phyloP scores from a whole-genome alignment of 2,329 filamentous ascomycete species.

The Tolypocladium ovalisporum region DNA sequence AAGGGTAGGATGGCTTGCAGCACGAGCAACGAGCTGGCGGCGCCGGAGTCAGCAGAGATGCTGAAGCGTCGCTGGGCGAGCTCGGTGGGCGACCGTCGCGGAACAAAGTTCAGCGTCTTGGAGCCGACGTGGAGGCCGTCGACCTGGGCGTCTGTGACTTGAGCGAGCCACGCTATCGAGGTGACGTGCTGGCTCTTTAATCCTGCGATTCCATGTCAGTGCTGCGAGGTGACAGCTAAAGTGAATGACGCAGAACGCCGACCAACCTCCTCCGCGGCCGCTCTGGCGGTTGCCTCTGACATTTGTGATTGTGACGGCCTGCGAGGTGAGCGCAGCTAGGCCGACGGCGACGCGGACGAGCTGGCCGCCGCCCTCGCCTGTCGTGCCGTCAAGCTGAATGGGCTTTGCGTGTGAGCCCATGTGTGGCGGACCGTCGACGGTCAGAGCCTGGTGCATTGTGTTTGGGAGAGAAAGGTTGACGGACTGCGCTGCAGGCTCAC shows the following conservation, averaged over 20 bases:
- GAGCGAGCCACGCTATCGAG: slow-evolving; percentile 41
- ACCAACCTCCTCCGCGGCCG: slow-evolving; percentile 15
- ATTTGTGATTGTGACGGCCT: slow-evolving; percentile 40
- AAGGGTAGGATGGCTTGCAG: slow-evolving; percentile 51
- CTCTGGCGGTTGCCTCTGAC: slow-evolving; percentile 42
- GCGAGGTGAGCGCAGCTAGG: slow-evolving; percentile 43
- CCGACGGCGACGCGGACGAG: slow-evolving; percentile 45
- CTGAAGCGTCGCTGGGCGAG: slow-evolving; percentile 31
- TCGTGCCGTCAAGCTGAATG: slow-evolving; percentile 43
- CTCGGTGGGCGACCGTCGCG: slow-evolving; percentile 25
- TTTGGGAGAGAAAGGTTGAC: no score
- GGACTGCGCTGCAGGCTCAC: no score
- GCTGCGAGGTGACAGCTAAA: not conserved
- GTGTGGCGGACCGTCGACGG: not conserved
- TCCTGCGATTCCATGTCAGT: slow-evolving; percentile 24
- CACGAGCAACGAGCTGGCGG: slow-evolving; percentile 45
- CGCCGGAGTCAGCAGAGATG: slow-evolving; percentile 36
- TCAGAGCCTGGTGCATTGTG: not conserved
- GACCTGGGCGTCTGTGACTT: slow-evolving; percentile 38
- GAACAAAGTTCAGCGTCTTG: slow-evolving; percentile 35
- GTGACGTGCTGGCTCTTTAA: slow-evolving; percentile 51
- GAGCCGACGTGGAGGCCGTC: slow-evolving; percentile 40
- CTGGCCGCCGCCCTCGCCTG: slow-evolving; percentile 52
- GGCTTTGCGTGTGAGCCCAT: slow-evolving; percentile 13
- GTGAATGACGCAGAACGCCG: not conserved